These are phyloP conservation scores for Catunica adiposa DNA, from an alignment of 2,329 filamentous ascomycete species.

Conservation along the genomic window DNA sequence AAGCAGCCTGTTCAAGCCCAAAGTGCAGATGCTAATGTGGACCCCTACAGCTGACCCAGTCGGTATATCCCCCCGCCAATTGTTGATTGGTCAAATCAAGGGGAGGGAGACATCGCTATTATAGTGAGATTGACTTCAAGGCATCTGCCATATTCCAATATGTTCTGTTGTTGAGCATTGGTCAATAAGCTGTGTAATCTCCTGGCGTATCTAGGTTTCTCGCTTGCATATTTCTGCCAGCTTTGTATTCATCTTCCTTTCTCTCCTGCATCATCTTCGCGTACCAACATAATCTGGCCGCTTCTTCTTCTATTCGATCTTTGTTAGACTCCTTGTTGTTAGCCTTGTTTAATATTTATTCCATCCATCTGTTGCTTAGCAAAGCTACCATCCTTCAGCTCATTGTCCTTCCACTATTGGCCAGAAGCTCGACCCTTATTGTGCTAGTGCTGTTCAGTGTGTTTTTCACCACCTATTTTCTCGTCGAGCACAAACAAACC, in stretches of 20 bases:
- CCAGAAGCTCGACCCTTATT: conserved; percentile 10
- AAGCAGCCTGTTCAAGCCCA: not conserved
- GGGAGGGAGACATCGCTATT: not conserved
- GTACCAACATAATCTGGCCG: not conserved
- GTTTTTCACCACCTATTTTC: conserved; percentile 7
- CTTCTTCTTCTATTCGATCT: conserved; percentile 4
- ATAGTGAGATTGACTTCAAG: not conserved
- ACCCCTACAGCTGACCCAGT: not conserved
- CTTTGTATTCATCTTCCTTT: conserved; percentile 3
- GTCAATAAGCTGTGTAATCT: conserved; percentile 7
- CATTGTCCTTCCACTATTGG: conserved; percentile 3
- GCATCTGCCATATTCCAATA: conserved; percentile 4
- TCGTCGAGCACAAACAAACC: conserved; percentile 4
- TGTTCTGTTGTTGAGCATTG: conserved; percentile 9
- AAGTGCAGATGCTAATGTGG: conserved; percentile 4
- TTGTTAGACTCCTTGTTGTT: conserved; percentile 6
- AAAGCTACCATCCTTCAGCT: conserved; percentile 1
- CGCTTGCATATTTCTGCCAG: not conserved
- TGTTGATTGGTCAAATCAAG: not conserved
- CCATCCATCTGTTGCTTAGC: conserved; percentile 4
- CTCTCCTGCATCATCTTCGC: not conserved
- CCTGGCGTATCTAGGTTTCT: conserved; percentile 4
- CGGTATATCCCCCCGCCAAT: not conserved
- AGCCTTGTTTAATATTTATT: conserved; percentile 13
- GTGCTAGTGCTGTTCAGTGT: not conserved